Percentiles rank a stretch among this genome's conserved stretches.
Conservation (phyloP, 768 basidiomycete genomes). For the Phlegmacium glaucopus region DNA sequence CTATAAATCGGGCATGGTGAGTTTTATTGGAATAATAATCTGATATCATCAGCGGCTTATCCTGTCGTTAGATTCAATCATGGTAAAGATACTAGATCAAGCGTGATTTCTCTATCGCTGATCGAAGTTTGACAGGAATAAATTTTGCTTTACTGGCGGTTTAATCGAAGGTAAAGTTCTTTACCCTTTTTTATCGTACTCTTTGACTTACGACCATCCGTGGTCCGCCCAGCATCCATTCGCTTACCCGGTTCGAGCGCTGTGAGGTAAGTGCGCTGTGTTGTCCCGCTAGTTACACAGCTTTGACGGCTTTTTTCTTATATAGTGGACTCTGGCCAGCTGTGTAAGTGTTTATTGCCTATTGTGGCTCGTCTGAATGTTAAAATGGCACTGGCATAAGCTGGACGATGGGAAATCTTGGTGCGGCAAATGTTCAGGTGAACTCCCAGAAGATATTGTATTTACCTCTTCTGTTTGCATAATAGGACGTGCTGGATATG, state of each 20-base stretch:
- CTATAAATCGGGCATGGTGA: slow-evolving; percentile 52
- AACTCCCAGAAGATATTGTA: slow-evolving; percentile 12
- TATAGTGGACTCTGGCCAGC: slow-evolving; percentile 36
- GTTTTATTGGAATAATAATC: slow-evolving; percentile 16
- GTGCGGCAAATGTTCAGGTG: slow-evolving; percentile 13
- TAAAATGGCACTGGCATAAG: slow-evolving; percentile 12
- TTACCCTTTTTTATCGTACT: not conserved
- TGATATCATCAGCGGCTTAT: not conserved
- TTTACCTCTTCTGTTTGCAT: slow-evolving; percentile 20
- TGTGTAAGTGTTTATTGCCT: slow-evolving; percentile 20
- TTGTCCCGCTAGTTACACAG: not conserved
- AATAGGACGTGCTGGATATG: slow-evolving; percentile 60
- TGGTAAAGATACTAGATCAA: slow-evolving; percentile 18
- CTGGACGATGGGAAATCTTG: slow-evolving; percentile 49
- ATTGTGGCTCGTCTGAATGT: not conserved
- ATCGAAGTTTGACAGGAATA: slow-evolving; percentile 30
- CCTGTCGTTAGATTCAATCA: slow-evolving; percentile 28
- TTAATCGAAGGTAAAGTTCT: slow-evolving; percentile 42
- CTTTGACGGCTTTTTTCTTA: not conserved
- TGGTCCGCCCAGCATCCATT: slow-evolving; percentile 19
- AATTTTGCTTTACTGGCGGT: slow-evolving; percentile 81
- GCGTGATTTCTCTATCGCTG: not conserved
- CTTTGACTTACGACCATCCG: not conserved
- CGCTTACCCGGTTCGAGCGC: slow-evolving; percentile 25
- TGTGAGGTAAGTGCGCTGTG: slow-evolving; percentile 16